Evolutionary conservation across 2,329 filamentous ascomycete genomes (phyloP).

Genomic region (Sporothrix mexicana): DNA sequence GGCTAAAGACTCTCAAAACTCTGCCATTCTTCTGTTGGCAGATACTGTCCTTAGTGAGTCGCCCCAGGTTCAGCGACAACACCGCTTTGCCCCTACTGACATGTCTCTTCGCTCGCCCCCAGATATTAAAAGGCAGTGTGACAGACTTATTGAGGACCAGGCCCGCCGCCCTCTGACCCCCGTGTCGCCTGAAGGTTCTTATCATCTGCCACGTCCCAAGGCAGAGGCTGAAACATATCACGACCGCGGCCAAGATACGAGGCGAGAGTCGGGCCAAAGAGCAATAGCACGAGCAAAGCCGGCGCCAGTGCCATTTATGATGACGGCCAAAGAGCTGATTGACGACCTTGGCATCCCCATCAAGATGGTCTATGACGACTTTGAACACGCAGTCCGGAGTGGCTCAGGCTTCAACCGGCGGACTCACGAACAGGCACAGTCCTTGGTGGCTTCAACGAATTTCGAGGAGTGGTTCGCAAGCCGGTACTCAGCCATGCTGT

Average conservation of each 20-base stretch:
- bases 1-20: neutral
- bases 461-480: constrained; percentile 1
- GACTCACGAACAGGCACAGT: constrained; percentile 30
- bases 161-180: constrained; percentile 19
- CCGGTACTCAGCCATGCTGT: constrained; percentile 21
- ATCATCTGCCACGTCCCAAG: neutral
- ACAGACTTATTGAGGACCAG: too few relatives aligned
- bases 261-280: neutral
- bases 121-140: too few relatives aligned
- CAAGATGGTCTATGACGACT: neutral
- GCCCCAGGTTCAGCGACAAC: neutral
- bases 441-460: constrained; percentile 20
- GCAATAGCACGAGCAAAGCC: too few relatives aligned
- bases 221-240: too few relatives aligned
- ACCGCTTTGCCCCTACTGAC: neutral
- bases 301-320: neutral
- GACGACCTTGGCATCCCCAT: neutral
- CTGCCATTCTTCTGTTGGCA: neutral
- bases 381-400: neutral
- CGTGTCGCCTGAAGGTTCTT: neutral
- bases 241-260: too few relatives aligned
- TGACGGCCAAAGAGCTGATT: neutral
- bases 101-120: neutral
- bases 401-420: neutral
- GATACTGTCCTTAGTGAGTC: neutral